Evolutionary conservation across 495 filamentous ascomycete species (phyloP), one percentile per base, ranked within the genome.

Genomic region (Friedmanniomyces endolithicus): DNA sequence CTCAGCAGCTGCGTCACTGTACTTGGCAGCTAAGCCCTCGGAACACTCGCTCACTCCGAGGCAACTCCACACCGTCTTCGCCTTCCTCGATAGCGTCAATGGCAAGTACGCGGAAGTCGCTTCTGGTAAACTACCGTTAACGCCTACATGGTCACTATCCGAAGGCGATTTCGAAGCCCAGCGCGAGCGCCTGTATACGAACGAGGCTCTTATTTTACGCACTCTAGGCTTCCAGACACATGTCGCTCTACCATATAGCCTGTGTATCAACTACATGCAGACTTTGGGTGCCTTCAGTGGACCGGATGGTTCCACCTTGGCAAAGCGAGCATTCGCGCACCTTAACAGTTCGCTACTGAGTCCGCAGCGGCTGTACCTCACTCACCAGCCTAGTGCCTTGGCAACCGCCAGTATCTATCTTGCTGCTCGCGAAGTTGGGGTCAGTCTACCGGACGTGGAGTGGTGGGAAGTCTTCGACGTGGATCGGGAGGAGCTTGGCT

Each of bases 381-480:
- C 94, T 3, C 87, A 94, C 63, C 94, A 97, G 66, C 90, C 92
- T 22, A 77, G 83, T 52, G 78, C 80, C 22, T 72, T 98, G 12
- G 94, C 94, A 2, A 86, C 88, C 6, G 87, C 90, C 14, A 86
- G 90, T 2, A 83, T 94, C 17, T 98, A 97, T 66, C 78, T 89
- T 17, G 86, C 89, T 9, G 83, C 88, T n/a, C 78, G 85, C 23
- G 89, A 97, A 53, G 66, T 80, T 1, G 82, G 75, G 0, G 77
- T 84, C 27, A 87, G 85, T 65, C 74, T 97, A 68, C 85, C 90
- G 1, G 82, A 82, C 48, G 75, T 72, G 23, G 83, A 87, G 48
- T 98, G 92, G 92, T 98, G 92, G 92, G 89, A 94, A 70, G 86
- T 96, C 0, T 97, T 98, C 68, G 92, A 98, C 71, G 86, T 89